Conservation (phyloP, 371 early-diverging fungal species). For the Basidiobolus meristosporus region DNA sequence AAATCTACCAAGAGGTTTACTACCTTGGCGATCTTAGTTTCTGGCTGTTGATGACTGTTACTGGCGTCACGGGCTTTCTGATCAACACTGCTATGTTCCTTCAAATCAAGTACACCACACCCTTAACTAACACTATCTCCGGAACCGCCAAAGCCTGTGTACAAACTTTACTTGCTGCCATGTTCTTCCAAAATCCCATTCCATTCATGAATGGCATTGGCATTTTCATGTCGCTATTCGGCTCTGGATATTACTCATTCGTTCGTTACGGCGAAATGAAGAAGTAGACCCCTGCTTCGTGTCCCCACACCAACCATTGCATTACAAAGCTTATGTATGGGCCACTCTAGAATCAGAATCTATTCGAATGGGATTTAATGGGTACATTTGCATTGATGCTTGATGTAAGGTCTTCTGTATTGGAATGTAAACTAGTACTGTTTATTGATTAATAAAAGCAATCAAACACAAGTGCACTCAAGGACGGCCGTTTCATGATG, state of each 20-base stretch:
- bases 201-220: constrained; percentile 42
- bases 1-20: constrained; percentile 26
- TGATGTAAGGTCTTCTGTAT: no score
- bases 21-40: constrained; percentile 18
- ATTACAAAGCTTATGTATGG: no score
- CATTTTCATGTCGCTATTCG: constrained; percentile 39
- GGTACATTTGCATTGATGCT: no score
- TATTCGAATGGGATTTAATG: no score
- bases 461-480: no score
- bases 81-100: constrained; percentile 60
- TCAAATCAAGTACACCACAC: constrained; percentile 59
- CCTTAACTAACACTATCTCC: constrained; percentile 51
- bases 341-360: no score
- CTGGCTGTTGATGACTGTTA: constrained; percentile 48
- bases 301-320: no score
- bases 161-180: constrained; percentile 42
- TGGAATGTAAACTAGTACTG: no score
- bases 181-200: constrained; percentile 44
- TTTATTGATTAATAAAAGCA: no score
- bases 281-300: no score
- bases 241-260: constrained; percentile 44
- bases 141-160: constrained; percentile 40
- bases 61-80: constrained; percentile 47
- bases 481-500: no score
- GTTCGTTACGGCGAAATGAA: constrained; percentile 41